Conservation (phyloP, 2,329 filamentous ascomycete genomes). For the Trichoderma sp. region DNA sequence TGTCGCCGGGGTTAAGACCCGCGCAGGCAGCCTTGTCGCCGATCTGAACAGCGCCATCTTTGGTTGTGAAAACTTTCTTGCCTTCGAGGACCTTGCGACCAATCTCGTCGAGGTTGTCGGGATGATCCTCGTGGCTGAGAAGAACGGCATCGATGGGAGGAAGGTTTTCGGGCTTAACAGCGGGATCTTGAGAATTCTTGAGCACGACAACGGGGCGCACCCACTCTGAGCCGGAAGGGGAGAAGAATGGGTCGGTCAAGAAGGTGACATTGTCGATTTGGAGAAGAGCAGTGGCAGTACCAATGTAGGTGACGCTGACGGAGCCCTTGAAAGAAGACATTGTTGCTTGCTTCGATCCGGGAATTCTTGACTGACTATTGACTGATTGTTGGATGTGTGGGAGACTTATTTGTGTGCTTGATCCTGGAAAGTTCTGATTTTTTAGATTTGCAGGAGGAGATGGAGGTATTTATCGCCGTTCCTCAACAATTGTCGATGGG, state of each 20-base stretch:
- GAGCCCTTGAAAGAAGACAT: conserved; percentile 27
- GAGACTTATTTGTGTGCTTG: background rate
- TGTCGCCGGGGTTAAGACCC: conserved; percentile 46
- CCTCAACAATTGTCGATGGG: background rate
- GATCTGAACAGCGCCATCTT: conserved; percentile 48
- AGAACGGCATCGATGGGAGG: conserved; percentile 52
- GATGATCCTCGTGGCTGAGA: conserved; percentile 53
- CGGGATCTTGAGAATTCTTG: conserved; percentile 38
- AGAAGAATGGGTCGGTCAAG: conserved; percentile 51
- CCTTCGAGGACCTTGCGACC: conserved; percentile 50
- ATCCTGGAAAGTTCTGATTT: background rate
- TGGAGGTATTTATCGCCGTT: background rate
- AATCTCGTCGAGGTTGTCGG: conserved; percentile 50
- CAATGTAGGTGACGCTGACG: conserved; percentile 47
- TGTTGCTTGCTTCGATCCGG: background rate
- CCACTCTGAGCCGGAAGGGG: conserved; percentile 41
- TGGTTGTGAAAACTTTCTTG: conserved; percentile 48
- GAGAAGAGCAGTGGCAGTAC: conserved; percentile 52
- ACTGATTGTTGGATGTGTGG: background rate
- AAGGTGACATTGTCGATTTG: conserved; percentile 45
- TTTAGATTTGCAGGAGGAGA: background rate
- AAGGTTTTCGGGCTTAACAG: conserved; percentile 41
- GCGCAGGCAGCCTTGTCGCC: conserved; percentile 45
- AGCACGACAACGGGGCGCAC: conserved; percentile 34
- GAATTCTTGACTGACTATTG: background rate